A percentile compares a stretch with the other conserved stretches of the same genome.
Evolutionary conservation across 352 stramenopile species (phyloP).

Genomic region (Globisporangium radiosum): DNA sequence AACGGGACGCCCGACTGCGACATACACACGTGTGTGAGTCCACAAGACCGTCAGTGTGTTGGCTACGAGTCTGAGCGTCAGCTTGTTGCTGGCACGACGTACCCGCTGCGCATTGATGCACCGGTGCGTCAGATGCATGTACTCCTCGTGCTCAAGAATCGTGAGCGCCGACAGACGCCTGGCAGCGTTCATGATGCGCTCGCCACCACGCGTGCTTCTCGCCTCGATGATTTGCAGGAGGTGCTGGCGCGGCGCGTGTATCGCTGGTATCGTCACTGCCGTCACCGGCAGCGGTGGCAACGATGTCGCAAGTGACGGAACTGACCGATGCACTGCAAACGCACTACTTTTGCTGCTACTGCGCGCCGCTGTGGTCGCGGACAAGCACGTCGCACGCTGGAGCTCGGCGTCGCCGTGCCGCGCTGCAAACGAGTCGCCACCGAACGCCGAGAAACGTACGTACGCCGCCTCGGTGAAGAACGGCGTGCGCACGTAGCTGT

Average conservation of each 20-base stretch:
- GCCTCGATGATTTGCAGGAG: conserved; percentile 29
- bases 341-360: background rate
- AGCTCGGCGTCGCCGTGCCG: conserved; percentile 27
- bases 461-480: conserved; percentile 43
- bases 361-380: background rate
- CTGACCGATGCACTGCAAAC: no score
- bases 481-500: background rate
- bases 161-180: conserved; percentile 43
- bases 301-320: no score
- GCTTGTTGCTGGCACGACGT: conserved; percentile 4
- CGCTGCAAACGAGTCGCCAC: conserved; percentile 15
- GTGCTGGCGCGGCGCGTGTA: conserved; percentile 15
- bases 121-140: conserved; percentile 41
- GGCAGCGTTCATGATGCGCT: conserved; percentile 20
- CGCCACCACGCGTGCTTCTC: conserved; percentile 1
- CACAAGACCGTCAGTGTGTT: background rate
- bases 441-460: conserved; percentile 23
- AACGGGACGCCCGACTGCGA: conserved; percentile 43
- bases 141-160: conserved; percentile 43
- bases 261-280: no score
- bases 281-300: no score
- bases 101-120: conserved; percentile 35
- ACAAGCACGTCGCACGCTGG: conserved; percentile 16
- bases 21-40: conserved; percentile 1
- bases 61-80: conserved; percentile 4